A percentile compares a stretch with the other conserved stretches of the same genome.
These are phyloP conservation scores for Phytophthora uliginosa DNA, from an alignment of 352 stramenopile genomes.

Conservation along the genomic window DNA sequence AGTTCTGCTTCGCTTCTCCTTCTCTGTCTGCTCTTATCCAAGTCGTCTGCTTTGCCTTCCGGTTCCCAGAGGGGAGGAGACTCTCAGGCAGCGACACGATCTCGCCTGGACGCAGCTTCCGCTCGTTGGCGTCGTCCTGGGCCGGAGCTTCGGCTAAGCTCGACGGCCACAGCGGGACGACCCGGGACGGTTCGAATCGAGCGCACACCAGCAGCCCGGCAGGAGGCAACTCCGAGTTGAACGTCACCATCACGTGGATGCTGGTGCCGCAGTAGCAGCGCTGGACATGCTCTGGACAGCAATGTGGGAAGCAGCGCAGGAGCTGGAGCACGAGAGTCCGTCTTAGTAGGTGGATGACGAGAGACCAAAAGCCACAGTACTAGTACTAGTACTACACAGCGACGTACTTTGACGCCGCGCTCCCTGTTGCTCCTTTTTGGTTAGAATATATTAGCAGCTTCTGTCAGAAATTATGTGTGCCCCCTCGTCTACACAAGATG, in stretches of 20 bases:
- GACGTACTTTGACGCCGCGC: not conserved
- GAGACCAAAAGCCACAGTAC: not conserved
- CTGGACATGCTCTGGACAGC: slow-evolving; percentile 47
- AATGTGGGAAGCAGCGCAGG: slow-evolving; percentile 59
- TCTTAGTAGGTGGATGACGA: not conserved
- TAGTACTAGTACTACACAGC: not conserved
- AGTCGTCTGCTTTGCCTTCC: slow-evolving; percentile 17
- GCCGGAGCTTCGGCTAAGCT: not conserved
- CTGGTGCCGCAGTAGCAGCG: slow-evolving; percentile 58
- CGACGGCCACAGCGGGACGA: slow-evolving; percentile 22
- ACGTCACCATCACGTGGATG: slow-evolving; percentile 46
- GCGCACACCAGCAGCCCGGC: slow-evolving; percentile 47
- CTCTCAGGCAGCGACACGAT: slow-evolving; percentile 22
- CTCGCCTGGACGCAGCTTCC: slow-evolving; percentile 29
- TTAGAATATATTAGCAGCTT: not conserved
- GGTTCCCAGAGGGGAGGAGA: slow-evolving; percentile 12
- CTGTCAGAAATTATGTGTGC: not conserved
- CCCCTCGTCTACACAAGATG: not conserved
- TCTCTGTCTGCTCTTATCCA: slow-evolving; percentile 58
- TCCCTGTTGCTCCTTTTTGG: not conserved
- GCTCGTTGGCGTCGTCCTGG: not conserved
- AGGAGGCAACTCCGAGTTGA: slow-evolving; percentile 15
- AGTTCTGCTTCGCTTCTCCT: slow-evolving; percentile 44
- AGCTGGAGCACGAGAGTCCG: slow-evolving; percentile 19
- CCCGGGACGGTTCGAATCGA: slow-evolving; percentile 49